Evolutionary conservation across 1,284 basidiomycete species (phyloP).

Genomic region (Austroboletus niveus): DNA sequence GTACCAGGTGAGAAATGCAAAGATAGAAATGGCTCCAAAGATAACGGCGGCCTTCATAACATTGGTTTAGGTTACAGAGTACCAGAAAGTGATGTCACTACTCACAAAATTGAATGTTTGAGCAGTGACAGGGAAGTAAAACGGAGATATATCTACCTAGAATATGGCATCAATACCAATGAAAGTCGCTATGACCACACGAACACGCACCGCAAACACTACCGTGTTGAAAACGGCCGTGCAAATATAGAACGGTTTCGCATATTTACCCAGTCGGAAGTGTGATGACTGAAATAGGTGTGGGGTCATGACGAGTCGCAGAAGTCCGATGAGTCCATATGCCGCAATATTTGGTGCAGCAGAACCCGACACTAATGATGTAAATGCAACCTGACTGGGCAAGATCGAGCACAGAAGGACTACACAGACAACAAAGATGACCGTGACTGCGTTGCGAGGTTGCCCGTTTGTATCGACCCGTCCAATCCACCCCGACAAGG

Average conservation of each 20-base stretch:
- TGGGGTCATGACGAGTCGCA: slow-evolving; percentile 73
- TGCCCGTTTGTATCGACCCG: slow-evolving; percentile 66
- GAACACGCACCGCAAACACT: slow-evolving; percentile 60
- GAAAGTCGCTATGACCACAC: neutral
- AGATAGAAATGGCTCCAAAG: slow-evolving; percentile 72
- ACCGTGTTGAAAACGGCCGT: slow-evolving; percentile 70
- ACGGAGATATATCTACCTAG: slow-evolving; percentile 77
- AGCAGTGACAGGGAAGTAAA: slow-evolving; percentile 74
- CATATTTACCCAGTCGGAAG: slow-evolving; percentile 66
- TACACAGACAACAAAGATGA: slow-evolving; percentile 76
- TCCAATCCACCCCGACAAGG: slow-evolving; percentile 77
- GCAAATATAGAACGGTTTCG: slow-evolving; percentile 64
- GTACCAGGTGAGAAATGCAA: slow-evolving; percentile 74
- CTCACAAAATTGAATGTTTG: slow-evolving; percentile 79
- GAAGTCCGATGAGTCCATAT: slow-evolving; percentile 73
- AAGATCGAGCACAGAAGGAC: slow-evolving; percentile 76
- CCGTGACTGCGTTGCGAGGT: slow-evolving; percentile 77
- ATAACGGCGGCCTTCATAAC: slow-evolving; percentile 65
- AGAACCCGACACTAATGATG: slow-evolving; percentile 79
- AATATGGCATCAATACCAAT: neutral
- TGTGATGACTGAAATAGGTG: slow-evolving; percentile 67
- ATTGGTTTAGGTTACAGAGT: slow-evolving; percentile 13
- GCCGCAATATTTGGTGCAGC: slow-evolving; percentile 80
- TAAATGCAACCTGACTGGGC: slow-evolving; percentile 84
- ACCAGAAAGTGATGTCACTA: slow-evolving; percentile 10